Conservation (phyloP, 805 yeast genomes). For the Saccharomycopsis microspora region DNA sequence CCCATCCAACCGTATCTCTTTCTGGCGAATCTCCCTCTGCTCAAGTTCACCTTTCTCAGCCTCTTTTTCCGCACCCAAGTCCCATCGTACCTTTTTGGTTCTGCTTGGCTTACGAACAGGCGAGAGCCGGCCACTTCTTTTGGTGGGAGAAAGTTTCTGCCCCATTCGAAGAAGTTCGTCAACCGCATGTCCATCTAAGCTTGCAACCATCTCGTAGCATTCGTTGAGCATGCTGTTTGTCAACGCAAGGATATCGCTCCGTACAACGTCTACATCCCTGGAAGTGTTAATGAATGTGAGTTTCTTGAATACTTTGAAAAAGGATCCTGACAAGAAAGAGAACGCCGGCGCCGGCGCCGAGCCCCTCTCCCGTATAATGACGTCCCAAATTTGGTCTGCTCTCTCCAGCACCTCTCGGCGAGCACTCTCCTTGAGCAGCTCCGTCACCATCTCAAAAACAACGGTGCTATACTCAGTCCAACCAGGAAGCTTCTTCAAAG, state of each 20-base stretch:
- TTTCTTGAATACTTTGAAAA: slow-evolving; percentile 17
- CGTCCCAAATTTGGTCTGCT: slow-evolving; percentile 22
- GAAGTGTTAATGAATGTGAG: slow-evolving; percentile 16
- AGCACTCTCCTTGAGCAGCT: slow-evolving; percentile 33
- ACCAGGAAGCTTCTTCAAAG: slow-evolving; percentile 39
- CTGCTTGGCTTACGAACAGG: slow-evolving; percentile 14
- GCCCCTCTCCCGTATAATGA: slow-evolving; percentile 18
- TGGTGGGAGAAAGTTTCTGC: too few relatives aligned
- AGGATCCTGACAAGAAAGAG: slow-evolving; percentile 13
- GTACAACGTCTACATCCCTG: slow-evolving; percentile 11
- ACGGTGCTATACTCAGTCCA: slow-evolving; percentile 41
- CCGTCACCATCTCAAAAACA: slow-evolving; percentile 30
- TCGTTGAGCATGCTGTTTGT: slow-evolving; percentile 13
- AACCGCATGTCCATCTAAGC: too few relatives aligned
- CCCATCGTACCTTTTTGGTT: slow-evolving; percentile 37
- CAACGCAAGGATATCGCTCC: slow-evolving; percentile 11
- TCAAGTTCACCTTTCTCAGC: slow-evolving; percentile 3
- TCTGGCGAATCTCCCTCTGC: slow-evolving; percentile 16
- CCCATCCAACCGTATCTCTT: not conserved
- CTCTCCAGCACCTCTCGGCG: slow-evolving; percentile 45
- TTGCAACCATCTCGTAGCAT: slow-evolving; percentile 3
- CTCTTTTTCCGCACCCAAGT: slow-evolving; percentile 22
- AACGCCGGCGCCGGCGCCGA: slow-evolving; percentile 36
- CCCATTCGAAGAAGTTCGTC: too few relatives aligned
- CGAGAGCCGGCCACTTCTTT: not conserved